A percentile compares a stretch with the other conserved stretches of the same genome.
phyloP scores from a whole-genome alignment of 208 protist genomes.

The Leishmania tropica region DNA sequence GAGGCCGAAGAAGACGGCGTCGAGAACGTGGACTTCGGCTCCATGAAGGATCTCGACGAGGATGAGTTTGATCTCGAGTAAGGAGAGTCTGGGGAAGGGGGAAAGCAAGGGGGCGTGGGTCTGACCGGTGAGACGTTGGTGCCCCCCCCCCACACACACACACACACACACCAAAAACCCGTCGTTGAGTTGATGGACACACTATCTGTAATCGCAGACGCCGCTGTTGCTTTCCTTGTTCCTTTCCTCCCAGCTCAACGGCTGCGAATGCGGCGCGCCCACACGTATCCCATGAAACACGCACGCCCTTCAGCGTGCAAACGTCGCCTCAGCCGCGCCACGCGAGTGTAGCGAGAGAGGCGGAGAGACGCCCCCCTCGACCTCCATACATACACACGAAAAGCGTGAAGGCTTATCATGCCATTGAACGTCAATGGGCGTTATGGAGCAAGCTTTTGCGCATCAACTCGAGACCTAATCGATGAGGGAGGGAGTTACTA shows the following conservation, averaged over 20 bases:
- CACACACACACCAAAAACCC: background rate
- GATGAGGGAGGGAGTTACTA: background rate
- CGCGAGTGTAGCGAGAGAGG: background rate
- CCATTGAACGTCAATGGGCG: background rate
- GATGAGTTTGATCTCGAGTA: slow-evolving; percentile 81
- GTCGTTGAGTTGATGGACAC: background rate
- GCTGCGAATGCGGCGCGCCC: background rate
- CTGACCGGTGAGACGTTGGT: too few relatives aligned
- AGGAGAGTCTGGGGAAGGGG: too few relatives aligned
- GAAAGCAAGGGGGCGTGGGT: too few relatives aligned
- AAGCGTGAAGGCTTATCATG: background rate
- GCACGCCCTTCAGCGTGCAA: background rate
- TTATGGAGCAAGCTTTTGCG: background rate
- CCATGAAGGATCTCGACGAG: slow-evolving; percentile 43
- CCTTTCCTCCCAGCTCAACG: background rate
- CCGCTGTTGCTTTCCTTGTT: background rate
- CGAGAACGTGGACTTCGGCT: slow-evolving; percentile 77
- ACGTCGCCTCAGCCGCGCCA: background rate
- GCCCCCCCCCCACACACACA: background rate
- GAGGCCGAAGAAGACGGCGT: slow-evolving; percentile 54
- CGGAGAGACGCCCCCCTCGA: background rate
- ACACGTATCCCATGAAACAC: background rate
- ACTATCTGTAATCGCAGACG: background rate
- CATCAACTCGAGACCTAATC: background rate
- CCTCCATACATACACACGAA: background rate